Conservation (phyloP, 169 alveolate species). For the Amoebophrya sp. region DNA sequence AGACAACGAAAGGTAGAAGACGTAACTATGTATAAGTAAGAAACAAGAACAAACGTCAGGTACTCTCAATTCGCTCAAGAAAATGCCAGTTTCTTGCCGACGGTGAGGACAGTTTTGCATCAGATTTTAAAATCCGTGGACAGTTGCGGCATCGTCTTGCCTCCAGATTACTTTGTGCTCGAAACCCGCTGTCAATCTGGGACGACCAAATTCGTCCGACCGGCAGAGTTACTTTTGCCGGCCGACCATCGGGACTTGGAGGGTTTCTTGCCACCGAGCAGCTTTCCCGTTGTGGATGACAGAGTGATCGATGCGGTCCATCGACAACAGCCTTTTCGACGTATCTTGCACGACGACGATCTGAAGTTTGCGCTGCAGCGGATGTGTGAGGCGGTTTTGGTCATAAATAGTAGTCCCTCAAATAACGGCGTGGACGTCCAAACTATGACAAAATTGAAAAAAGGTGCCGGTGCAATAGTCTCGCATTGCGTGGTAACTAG, state of each 20-base stretch:
- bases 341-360: neutral
- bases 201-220: neutral
- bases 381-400: neutral
- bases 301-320: neutral
- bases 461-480: neutral
- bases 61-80: neutral
- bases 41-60: no score
- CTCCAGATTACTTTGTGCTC: neutral
- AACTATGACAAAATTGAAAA: neutral
- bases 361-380: neutral
- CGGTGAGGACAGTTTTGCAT: neutral
- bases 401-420: neutral
- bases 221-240: neutral
- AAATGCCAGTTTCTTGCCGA: neutral
- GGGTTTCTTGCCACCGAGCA: neutral
- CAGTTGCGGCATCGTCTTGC: neutral
- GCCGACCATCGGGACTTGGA: neutral
- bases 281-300: neutral
- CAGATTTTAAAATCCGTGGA: neutral
- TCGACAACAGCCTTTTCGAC: neutral
- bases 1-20: no score
- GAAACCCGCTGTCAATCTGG: neutral
- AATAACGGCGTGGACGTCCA: neutral
- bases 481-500: neutral
- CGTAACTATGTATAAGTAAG: no score